phyloP scores from a whole-genome alignment of 257 asterid genomes.

The Penstemon davidsonii region DNA sequence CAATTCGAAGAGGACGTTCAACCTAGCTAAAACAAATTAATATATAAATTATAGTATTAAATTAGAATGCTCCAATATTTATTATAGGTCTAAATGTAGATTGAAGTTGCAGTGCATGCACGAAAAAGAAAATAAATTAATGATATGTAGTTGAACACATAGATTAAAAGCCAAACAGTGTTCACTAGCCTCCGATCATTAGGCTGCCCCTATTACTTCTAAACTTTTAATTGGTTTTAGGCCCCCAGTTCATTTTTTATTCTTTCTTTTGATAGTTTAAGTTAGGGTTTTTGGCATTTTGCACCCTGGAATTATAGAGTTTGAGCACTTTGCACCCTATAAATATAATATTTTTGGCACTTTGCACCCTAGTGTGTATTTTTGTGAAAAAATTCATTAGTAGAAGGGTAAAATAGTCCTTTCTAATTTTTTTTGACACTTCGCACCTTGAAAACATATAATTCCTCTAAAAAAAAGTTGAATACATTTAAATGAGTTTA shows the following conservation, averaged over 20 bases:
- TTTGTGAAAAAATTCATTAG: background rate
- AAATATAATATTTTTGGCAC: too few species aligned
- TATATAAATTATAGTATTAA: background rate
- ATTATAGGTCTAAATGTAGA: conserved; percentile 1
- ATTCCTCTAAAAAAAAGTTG: background rate
- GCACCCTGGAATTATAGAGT: too few species aligned
- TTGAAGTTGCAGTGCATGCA: conserved; percentile 22
- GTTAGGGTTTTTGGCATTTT: too few species aligned
- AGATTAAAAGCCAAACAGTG: conserved; percentile 20
- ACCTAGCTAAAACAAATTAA: background rate
- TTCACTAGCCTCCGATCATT: conserved; percentile 39
- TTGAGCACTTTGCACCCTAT: too few species aligned
- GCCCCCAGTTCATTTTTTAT: background rate
- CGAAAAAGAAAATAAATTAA: conserved; percentile 27
- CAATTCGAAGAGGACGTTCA: too few species aligned
- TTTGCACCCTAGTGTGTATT: too few species aligned
- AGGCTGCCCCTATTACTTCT: conserved; percentile 10
- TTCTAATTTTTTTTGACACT: too few species aligned
- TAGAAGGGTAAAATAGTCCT: too few species aligned
- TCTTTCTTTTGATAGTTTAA: too few species aligned
- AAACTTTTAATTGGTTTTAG: background rate
- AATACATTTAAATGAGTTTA: background rate
- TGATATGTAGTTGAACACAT: conserved; percentile 14
- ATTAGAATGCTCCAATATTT: background rate
- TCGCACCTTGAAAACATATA: background rate